Evolutionary conservation across 768 basidiomycete genomes (phyloP), one percentile per base, ranked within the genome.

Genomic region (Suillus variegatus): DNA sequence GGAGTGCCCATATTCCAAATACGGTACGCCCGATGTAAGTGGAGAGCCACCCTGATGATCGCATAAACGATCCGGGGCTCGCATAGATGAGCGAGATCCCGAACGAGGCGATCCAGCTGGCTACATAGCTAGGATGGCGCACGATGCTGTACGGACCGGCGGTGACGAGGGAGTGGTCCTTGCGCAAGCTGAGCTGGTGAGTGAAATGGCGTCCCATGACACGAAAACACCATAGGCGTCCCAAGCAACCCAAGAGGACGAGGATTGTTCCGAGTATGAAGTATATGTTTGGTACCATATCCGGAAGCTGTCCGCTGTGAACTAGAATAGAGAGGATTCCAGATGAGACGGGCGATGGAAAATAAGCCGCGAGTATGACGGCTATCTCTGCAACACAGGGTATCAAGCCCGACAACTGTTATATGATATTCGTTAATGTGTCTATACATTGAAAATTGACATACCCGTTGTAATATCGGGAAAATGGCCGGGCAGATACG

Each of bases 171-270:
- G 56, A 22, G 58, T 80, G 79, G 3, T 72, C 64, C 25, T 70
- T 70, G 2, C 71, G 71, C 20, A 81, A 64, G 22, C 72, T 69
- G 2, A 79, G 76, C 4, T 79, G 69, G 62, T 76, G 77, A 0
- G 79, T 80, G 66, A 80, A 80, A 43, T 77, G 70, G 3, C 65
- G 65, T 2, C 79, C 79, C 40, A 80, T 67, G 10, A 70, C 58
- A 46, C 68, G 72, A 69, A 73, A 80, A 65, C 78, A 80, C 75
- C 75, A 74, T 9, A 78, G 49, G 20, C 84, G 80, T 3, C 84
- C 67, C 6, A 72, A 46, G 4, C 71, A 61, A 4, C 81, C 82
- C 44, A 68, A 60, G 7, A 73, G 25, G 4, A 71, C 69, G 18
- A 78, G 10, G 38, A 72, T 16, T 13, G 73, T 64, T 10, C 81